A percentile compares a stretch with the other conserved stretches of the same genome.
Conservation (phyloP, 176 grass and related monocot genomes). For the Eleusine indica region DNA sequence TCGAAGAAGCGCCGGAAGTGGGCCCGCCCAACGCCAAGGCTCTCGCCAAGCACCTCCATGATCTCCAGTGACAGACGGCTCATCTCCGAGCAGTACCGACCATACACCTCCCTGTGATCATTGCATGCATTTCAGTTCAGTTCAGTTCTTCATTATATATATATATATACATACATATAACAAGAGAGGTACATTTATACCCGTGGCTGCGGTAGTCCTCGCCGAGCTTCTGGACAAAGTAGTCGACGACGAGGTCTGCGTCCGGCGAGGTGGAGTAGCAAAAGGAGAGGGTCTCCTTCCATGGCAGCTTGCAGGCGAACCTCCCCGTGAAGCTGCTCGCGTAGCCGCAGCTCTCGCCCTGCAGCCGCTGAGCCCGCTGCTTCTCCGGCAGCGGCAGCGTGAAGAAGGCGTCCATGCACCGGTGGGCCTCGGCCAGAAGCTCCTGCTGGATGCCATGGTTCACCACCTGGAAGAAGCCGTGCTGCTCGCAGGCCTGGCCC, state of each 20-base stretch:
- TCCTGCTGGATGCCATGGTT: constrained; percentile 77
- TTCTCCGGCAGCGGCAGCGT: constrained; percentile 67
- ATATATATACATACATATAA: too few relatives aligned
- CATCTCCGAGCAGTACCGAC: constrained; percentile 75
- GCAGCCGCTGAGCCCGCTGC: constrained; percentile 69
- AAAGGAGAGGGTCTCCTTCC: constrained; percentile 98
- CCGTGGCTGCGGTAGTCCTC: constrained; percentile 51
- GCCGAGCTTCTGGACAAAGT: constrained; percentile 64
- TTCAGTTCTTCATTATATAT: too few relatives aligned
- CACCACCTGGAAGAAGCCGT: constrained; percentile 94
- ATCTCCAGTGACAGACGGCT: constrained; percentile 74
- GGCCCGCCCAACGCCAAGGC: constrained; percentile 47
- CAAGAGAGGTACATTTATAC: constrained; percentile 1
- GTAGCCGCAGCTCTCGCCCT: constrained; percentile 86
- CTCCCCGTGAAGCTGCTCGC: constrained; percentile 92
- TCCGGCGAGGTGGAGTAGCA: constrained; percentile 31
- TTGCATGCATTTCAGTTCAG: neutral
- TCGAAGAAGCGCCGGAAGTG: constrained; percentile 77
- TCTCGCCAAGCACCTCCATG: constrained; percentile 83
- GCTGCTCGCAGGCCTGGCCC: constrained; percentile 51
- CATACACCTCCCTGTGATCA: constrained; percentile 56
- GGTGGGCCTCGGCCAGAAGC: constrained; percentile 66
- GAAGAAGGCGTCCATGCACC: constrained; percentile 82
- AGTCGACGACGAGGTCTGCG: constrained; percentile 45
- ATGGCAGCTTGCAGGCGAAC: constrained; percentile 81